These are phyloP conservation scores for Laetiporus sulphureus DNA, from an alignment of 1,284 basidiomycete species.

Conservation along the genomic window DNA sequence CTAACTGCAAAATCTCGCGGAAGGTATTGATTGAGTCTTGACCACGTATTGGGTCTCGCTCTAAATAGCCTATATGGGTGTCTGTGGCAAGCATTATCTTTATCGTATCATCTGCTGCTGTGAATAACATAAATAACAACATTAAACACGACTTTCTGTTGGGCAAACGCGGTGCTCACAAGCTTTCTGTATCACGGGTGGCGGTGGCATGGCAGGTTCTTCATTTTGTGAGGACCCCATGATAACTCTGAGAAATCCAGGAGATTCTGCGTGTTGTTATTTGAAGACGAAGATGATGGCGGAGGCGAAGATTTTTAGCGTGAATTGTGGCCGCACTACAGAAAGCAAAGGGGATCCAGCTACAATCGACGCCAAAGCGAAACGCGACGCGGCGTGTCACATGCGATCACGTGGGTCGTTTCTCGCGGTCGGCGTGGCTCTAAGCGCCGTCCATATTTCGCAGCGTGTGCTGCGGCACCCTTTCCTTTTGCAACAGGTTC, in stretches of 20 bases:
- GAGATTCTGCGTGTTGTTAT: too few relatives aligned
- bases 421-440: too few relatives aligned
- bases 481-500: too few relatives aligned
- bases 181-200: slow-evolving; percentile 28
- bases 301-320: too few relatives aligned
- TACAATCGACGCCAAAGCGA: too few relatives aligned
- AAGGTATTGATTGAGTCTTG: slow-evolving; percentile 96
- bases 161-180: slow-evolving; percentile 24
- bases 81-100: slow-evolving; percentile 88
- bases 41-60: slow-evolving; percentile 91
- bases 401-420: too few relatives aligned
- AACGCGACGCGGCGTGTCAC: slow-evolving; percentile 16
- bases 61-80: slow-evolving; percentile 94
- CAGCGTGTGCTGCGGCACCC: too few relatives aligned
- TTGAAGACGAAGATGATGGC: too few relatives aligned
- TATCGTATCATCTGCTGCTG: slow-evolving; percentile 65
- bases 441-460: too few relatives aligned
- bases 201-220: slow-evolving; percentile 10
- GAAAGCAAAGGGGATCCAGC: too few relatives aligned
- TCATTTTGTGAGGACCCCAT: slow-evolving; percentile 11
- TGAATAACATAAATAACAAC: slow-evolving; percentile 1
- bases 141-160: background rate
- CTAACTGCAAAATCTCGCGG: slow-evolving; percentile 88
- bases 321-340: too few relatives aligned
- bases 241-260: too few relatives aligned